phyloP scores from a whole-genome alignment of 306 rosid genomes.

The Casuarina cunninghamiana region DNA sequence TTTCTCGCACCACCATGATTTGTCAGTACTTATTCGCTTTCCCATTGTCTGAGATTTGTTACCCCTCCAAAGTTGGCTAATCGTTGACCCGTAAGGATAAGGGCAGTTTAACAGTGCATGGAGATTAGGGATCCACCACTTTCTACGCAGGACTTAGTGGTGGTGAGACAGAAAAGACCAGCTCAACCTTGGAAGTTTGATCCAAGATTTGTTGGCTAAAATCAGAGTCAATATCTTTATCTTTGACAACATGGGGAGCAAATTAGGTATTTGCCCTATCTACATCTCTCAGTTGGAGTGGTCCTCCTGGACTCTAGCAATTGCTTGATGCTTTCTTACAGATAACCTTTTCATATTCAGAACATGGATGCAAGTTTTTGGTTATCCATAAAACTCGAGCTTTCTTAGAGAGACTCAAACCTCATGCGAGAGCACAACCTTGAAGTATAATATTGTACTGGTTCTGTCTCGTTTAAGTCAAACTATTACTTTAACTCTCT shows the following conservation, averaged over 20 bases:
- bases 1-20: conserved; percentile 24
- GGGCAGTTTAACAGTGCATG: conserved; percentile 14
- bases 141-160: conserved; percentile 16
- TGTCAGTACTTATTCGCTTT: background rate
- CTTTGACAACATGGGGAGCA: background rate
- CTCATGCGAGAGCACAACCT: background rate
- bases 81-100: conserved; percentile 20
- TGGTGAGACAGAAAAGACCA: background rate
- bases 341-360: background rate
- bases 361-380: conserved; percentile 1
- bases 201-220: background rate
- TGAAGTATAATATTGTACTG: too few species aligned
- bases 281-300: background rate
- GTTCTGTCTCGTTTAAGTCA: too few species aligned
- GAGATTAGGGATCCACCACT: background rate
- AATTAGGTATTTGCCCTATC: background rate
- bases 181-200: background rate
- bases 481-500: too few species aligned
- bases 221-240: background rate
- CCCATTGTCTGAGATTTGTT: conserved; percentile 10
- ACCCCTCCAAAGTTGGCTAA: conserved; percentile 9
- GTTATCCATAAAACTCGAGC: background rate
- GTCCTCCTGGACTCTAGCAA: background rate
- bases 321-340: background rate
- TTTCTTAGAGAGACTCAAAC: background rate